Evolutionary conservation across 176 grass and related monocot species (phyloP).

Genomic region (Raddia guianensis): DNA sequence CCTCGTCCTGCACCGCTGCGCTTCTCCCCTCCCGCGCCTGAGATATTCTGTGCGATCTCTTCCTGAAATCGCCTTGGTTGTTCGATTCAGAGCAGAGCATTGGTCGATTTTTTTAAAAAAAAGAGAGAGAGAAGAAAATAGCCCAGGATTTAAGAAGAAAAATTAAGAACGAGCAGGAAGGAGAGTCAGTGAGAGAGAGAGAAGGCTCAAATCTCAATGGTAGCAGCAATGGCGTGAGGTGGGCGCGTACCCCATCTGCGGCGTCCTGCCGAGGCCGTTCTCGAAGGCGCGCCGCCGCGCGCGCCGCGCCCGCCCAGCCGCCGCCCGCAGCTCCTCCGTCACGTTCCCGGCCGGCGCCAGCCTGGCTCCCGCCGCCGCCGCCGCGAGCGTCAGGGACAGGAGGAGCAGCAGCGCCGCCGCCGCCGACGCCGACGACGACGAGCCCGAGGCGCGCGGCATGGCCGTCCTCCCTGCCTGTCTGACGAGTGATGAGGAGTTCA

Average conservation of each 20-base stretch:
- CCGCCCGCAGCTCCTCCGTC: constrained; percentile 39
- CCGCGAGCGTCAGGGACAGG: constrained; percentile 23
- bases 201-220: background rate
- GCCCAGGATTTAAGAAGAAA: background rate
- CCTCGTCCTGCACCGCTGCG: too few species aligned
- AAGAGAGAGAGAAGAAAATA: too few species aligned
- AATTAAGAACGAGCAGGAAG: too few species aligned
- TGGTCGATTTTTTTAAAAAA: background rate
- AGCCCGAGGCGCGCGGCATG: constrained; percentile 42
- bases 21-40: background rate
- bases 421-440: background rate
- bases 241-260: constrained; percentile 82
- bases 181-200: too few species aligned
- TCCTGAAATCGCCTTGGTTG: background rate
- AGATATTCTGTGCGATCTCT: background rate
- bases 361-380: constrained; percentile 3
- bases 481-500: background rate
- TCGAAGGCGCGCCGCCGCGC: constrained; percentile 38
- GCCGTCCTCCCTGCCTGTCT: too few species aligned
- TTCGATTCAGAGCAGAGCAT: background rate
- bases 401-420: constrained; percentile 3
- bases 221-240: background rate
- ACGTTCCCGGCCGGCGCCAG: constrained; percentile 29
- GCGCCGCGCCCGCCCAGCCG: constrained; percentile 6
- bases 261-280: constrained; percentile 78